A percentile compares a stretch with the other conserved stretches of the same genome.
Conservation (phyloP, 306 rosid genomes). For the Heteromeles arbutifolia region DNA sequence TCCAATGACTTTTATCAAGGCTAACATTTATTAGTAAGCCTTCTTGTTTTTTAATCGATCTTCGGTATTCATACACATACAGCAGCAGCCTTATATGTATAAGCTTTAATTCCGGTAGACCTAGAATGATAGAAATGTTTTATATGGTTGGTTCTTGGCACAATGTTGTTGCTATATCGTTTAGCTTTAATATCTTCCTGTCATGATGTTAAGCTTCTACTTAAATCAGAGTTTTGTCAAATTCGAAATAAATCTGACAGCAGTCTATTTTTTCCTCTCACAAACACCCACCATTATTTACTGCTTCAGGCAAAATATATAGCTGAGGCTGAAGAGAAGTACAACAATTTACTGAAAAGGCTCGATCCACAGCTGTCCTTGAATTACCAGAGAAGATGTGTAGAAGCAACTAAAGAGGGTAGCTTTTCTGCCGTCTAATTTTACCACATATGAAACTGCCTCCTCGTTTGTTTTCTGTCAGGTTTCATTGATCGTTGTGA, state of each 20-base stretch:
- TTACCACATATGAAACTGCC: slow-evolving; percentile 1
- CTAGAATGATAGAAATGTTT: neutral
- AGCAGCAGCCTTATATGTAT: neutral
- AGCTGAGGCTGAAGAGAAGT: slow-evolving; percentile 77
- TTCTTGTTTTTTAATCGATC: too few species aligned
- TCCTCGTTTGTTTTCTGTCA: neutral
- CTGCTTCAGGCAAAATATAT: slow-evolving; percentile 63
- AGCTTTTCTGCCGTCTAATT: slow-evolving; percentile 10
- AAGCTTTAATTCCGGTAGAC: neutral
- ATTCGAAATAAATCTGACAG: neutral
- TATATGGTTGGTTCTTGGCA: neutral
- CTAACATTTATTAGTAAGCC: too few species aligned
- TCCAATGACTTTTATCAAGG: too few species aligned
- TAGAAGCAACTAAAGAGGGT: slow-evolving; percentile 92
- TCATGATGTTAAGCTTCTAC: neutral
- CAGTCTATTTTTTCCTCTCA: neutral
- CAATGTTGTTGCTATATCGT: neutral
- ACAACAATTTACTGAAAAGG: slow-evolving; percentile 39
- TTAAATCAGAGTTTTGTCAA: neutral
- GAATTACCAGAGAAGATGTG: slow-evolving; percentile 73
- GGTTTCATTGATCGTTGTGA: neutral
- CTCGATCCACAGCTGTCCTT: slow-evolving; percentile 63
- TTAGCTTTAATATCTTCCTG: neutral
- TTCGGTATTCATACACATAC: too few species aligned
- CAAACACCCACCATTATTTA: neutral